Evolutionary conservation across 2,329 filamentous ascomycete genomes (phyloP), one percentile per base, ranked within the genome.

Genomic region (Corinectria fuckeliana): DNA sequence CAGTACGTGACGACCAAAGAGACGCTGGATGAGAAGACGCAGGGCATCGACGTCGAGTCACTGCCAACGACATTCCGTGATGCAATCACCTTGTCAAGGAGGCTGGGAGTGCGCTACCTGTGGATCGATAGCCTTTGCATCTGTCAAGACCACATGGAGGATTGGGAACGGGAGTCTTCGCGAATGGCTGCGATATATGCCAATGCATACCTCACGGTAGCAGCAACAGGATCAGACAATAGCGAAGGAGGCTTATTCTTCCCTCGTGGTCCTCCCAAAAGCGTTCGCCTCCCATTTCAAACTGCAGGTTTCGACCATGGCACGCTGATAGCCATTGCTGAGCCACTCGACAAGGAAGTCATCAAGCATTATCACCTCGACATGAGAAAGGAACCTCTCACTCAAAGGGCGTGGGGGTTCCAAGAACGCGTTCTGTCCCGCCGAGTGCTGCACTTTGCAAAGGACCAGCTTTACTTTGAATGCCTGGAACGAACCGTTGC

Each of bases 401-500:
- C 56, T 3, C 23, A 53, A 30, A 39, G 67, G 16, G 66, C 59
- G 0, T 70, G 67, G 67, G 51, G 58, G 1, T 61, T 68, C 21
- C 67, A 70, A 14, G 65, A 70, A 30, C 61, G 65, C 5, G 47
- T 65, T 2, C 59, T 69, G 7, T 60, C 66, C 1, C 53, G 55
- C 5, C 45, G 67, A 9, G 45, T 59, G 0, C 26, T 69, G 3
- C 67, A 69, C 34, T 68, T 68, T 57, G 59, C 52, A 2, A 26
- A 58, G 14, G 38, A 61, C 16, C 54, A 63, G 38, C 20, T 61
- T 3, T 58, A 59, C 13, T 58, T 55, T 18, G 60, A 65, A 30
- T 65, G 73, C 30, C n/a, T 50, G 4, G 36, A 55, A n/a, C 50
- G 44, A 5, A 38, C 28, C 1, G 20, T 23, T 2, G 25, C 50